These are phyloP conservation scores for Camellia granthamiana DNA, from an alignment of 148 eudicot species.

Conservation along the genomic window DNA sequence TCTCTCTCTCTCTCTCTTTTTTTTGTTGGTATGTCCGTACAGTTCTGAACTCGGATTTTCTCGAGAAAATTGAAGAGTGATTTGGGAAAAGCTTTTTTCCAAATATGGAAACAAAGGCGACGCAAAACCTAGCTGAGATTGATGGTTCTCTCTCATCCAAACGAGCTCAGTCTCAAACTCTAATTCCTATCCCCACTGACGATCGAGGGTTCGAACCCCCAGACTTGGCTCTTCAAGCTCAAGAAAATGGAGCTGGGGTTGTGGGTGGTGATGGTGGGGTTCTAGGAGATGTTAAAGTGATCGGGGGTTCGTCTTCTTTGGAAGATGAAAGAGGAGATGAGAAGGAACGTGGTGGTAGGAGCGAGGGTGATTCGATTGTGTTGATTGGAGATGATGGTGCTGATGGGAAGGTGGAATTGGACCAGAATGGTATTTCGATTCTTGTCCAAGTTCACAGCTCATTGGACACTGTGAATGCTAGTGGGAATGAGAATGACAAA, in stretches of 20 bases:
- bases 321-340: neutral
- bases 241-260: conserved; percentile 21
- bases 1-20: neutral
- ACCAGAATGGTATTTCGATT: conserved; percentile 6
- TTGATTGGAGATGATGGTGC: conserved; percentile 11
- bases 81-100: neutral
- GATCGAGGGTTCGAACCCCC: neutral
- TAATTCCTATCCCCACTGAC: neutral
- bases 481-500: conserved; percentile 1
- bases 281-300: conserved; percentile 11
- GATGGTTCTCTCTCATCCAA: neutral
- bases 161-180: conserved; percentile 1
- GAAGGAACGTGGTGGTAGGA: neutral
- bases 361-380: neutral
- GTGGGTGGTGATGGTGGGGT: neutral
- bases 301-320: neutral
- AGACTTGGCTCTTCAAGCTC: neutral
- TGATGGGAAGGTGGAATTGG: neutral
- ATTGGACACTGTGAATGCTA: neutral
- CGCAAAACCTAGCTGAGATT: conserved; percentile 19
- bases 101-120: neutral
- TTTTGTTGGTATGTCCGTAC: neutral
- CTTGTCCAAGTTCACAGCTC: conserved; percentile 7
- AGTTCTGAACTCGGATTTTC: neutral
- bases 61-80: neutral